Evolutionary conservation across 768 basidiomycete species (phyloP).

Genomic region (Leucocoprinus birnbaumii): DNA sequence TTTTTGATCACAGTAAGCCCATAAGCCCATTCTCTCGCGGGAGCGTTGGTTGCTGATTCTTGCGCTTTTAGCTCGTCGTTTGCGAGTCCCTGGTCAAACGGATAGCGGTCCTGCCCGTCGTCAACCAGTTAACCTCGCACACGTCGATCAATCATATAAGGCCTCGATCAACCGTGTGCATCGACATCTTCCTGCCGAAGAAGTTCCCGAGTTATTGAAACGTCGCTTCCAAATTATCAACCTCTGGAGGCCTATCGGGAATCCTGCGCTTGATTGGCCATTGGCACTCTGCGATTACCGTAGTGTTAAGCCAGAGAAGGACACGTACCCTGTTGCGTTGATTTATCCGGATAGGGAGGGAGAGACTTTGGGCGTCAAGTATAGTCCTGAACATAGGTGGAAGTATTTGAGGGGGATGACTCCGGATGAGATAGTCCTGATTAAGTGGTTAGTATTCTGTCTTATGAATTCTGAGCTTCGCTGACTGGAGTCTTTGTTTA

Average conservation of each 20-base stretch:
- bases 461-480: background rate
- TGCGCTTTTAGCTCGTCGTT: constrained; percentile 48
- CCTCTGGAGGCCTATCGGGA: constrained; percentile 54
- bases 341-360: constrained; percentile 49
- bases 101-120: constrained; percentile 35
- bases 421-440: constrained; percentile 46
- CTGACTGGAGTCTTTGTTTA: constrained; percentile 7
- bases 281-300: constrained; percentile 50
- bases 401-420: constrained; percentile 45
- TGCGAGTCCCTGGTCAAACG: constrained; percentile 32
- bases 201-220: constrained; percentile 39
- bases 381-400: constrained; percentile 48
- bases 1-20: constrained; percentile 60
- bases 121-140: constrained; percentile 43
- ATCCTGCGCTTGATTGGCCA: constrained; percentile 48
- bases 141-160: constrained; percentile 50
- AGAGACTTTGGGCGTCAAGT: constrained; percentile 45
- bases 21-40: too few relatives aligned
- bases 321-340: constrained; percentile 42
- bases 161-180: constrained; percentile 45
- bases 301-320: constrained; percentile 36
- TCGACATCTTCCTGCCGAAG: constrained; percentile 44
- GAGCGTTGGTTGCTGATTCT: too few relatives aligned
- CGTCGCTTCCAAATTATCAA: constrained; percentile 59
- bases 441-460: constrained; percentile 44